Evolutionary conservation across 2,329 filamentous ascomycete genomes (phyloP).

Genomic region (Clonostachys sp.): DNA sequence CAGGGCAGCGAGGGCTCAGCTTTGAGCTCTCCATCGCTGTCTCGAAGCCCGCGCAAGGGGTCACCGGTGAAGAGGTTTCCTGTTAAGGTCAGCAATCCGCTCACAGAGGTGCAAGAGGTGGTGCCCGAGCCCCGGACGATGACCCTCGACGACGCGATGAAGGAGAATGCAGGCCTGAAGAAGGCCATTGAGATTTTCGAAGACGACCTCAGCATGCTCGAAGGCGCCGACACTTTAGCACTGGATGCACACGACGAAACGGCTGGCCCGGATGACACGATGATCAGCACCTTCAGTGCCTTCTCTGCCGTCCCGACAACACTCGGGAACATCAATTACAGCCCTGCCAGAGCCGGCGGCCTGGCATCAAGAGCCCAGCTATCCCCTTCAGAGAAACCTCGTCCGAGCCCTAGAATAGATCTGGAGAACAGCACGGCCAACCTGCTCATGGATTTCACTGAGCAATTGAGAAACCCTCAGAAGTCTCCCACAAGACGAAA

Average conservation of each 20-base stretch:
- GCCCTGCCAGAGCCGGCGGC: slow-evolving; percentile 47
- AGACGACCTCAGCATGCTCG: slow-evolving; percentile 34
- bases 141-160: slow-evolving; percentile 47
- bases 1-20: not conserved
- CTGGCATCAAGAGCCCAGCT: slow-evolving; percentile 30
- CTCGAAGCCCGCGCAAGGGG: slow-evolving; percentile 22
- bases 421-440: slow-evolving; percentile 68
- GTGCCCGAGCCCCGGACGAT: slow-evolving; percentile 25
- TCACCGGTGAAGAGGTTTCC: slow-evolving; percentile 57
- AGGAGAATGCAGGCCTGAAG: slow-evolving; percentile 50
- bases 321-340: slow-evolving; percentile 70
- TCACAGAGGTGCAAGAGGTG: slow-evolving; percentile 8
- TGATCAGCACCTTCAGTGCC: slow-evolving; percentile 79
- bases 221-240: slow-evolving; percentile 16
- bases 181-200: slow-evolving; percentile 60
- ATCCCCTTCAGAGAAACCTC: slow-evolving; percentile 26
- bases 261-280: slow-evolving; percentile 62
- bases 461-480: slow-evolving; percentile 53
- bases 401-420: slow-evolving; percentile 26
- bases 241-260: slow-evolving; percentile 20
- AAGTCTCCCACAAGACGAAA: slow-evolving; percentile 40
- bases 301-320: slow-evolving; percentile 87
- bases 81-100: slow-evolving; percentile 43
- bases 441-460: slow-evolving; percentile 82
- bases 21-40: not conserved